A percentile compares a stretch with the other conserved stretches of the same genome.
Conservation (phyloP, 2,329 filamentous ascomycete species). For the Aspergillus flavus region DNA sequence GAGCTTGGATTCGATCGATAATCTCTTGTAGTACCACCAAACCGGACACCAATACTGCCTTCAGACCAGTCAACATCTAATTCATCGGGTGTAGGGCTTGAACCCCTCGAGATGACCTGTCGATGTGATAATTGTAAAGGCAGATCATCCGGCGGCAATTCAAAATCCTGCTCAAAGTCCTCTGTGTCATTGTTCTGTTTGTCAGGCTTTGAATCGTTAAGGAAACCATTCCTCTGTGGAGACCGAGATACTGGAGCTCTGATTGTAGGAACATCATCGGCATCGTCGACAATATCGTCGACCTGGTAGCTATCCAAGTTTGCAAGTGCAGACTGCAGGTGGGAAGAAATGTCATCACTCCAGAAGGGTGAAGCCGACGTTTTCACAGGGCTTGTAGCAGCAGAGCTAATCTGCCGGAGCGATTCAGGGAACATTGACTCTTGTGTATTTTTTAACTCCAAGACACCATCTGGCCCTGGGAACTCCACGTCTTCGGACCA, state of each 20-base stretch:
- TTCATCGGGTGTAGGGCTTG: conserved; percentile 68
- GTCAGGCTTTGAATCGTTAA: conserved; percentile 56
- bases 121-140: conserved; percentile 63
- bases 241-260: conserved; percentile 64
- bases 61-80: conserved; percentile 86
- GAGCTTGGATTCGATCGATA: conserved; percentile 81
- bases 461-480: conserved; percentile 56
- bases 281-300: conserved; percentile 61
- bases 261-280: conserved; percentile 68
- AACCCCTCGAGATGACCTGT: conserved; percentile 64
- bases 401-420: conserved; percentile 66
- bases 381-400: conserved; percentile 43
- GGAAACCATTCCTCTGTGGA: conserved; percentile 54
- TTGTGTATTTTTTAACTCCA: conserved; percentile 68
- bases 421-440: conserved; percentile 66
- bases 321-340: conserved; percentile 56
- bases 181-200: conserved; percentile 54
- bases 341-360: conserved; percentile 47
- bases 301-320: conserved; percentile 68
- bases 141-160: conserved; percentile 68
- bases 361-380: conserved; percentile 29
- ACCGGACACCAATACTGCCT: conserved; percentile 86
- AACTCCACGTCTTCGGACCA: conserved; percentile 80
- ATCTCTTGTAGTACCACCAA: conserved; percentile 82
- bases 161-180: conserved; percentile 72